A percentile compares a stretch with the other conserved stretches of the same genome.
These are phyloP conservation scores for Cladosporium phlei DNA, from an alignment of 2,329 filamentous ascomycete genomes.

Conservation along the genomic window DNA sequence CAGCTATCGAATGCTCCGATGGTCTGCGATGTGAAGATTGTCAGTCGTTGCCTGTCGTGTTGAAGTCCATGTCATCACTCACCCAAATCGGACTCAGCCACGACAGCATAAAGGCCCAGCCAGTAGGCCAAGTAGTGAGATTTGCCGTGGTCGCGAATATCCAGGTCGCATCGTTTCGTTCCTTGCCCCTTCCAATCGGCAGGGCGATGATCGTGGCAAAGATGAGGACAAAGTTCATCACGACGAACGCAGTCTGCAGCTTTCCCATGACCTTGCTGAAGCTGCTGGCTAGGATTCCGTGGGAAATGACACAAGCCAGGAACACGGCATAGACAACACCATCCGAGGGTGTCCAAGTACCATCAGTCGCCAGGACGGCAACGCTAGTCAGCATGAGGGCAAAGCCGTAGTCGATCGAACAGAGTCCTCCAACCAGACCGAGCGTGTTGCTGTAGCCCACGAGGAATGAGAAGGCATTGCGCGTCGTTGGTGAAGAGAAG, in stretches of 20 bases:
- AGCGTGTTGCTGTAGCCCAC: conserved; percentile 60
- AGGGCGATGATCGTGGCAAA: conserved; percentile 53
- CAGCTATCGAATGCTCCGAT: conserved; percentile 52
- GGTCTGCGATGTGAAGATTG: background rate
- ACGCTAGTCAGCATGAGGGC: conserved; percentile 56
- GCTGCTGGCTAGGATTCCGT: conserved; percentile 51
- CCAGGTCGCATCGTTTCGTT: conserved; percentile 43
- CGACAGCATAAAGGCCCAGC: conserved; percentile 52
- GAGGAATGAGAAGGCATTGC: conserved; percentile 56
- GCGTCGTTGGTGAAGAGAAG: conserved; percentile 51
- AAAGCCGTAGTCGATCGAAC: conserved; percentile 57
- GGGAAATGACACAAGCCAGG: conserved; percentile 49
- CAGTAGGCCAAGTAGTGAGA: conserved; percentile 48
- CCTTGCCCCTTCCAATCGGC: conserved; percentile 41
- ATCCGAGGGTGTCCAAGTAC: conserved; percentile 52
- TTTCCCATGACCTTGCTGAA: conserved; percentile 55
- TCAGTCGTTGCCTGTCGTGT: background rate
- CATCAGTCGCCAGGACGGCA: conserved; percentile 54
- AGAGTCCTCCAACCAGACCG: conserved; percentile 57
- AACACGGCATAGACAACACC: conserved; percentile 56
- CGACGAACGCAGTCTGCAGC: conserved; percentile 53
- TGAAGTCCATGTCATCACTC: conserved; percentile 33
- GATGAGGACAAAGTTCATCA: conserved; percentile 52
- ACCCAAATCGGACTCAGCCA: conserved; percentile 62
- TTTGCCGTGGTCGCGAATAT: conserved; percentile 57